These are phyloP conservation scores for Drechslerella coelobrocha DNA, from an alignment of 2,329 filamentous ascomycete species.

Conservation along the genomic window DNA sequence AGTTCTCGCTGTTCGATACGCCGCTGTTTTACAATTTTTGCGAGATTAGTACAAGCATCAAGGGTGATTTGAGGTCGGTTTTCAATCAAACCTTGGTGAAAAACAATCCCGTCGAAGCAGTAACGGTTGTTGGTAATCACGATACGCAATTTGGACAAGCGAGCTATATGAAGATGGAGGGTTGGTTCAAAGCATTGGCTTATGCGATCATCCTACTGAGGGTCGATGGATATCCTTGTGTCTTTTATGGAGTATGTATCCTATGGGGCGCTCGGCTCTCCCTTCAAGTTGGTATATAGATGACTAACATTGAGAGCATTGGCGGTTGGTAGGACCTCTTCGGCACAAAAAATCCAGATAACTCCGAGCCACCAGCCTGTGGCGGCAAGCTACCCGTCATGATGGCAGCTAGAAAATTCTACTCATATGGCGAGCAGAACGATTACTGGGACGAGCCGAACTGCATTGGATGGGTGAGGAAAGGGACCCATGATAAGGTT, in stretches of 20 bases:
- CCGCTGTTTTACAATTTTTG: conserved; percentile 74
- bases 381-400: conserved; percentile 66
- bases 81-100: conserved; percentile 69
- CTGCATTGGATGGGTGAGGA: conserved; percentile 69
- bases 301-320: background rate
- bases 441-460: conserved; percentile 69
- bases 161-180: conserved; percentile 66
- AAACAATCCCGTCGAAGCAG: conserved; percentile 64
- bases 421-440: conserved; percentile 70
- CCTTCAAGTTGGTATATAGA: too few species aligned
- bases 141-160: conserved; percentile 72
- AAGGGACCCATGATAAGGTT: conserved; percentile 60
- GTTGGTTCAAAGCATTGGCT: conserved; percentile 74
- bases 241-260: conserved; percentile 76
- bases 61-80: conserved; percentile 69
- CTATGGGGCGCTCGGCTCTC: conserved; percentile 57
- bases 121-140: conserved; percentile 75
- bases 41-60: conserved; percentile 64
- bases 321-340: conserved; percentile 24
- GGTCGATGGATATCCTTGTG: conserved; percentile 68
- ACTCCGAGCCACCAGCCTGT: conserved; percentile 64
- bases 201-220: conserved; percentile 75
- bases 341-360: conserved; percentile 56
- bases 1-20: conserved; percentile 70
- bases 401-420: conserved; percentile 69